Evolutionary conservation across 495 filamentous ascomycete species (phyloP), one percentile per base, ranked within the genome.

Genomic region (Hypoxylon subgilvum): DNA sequence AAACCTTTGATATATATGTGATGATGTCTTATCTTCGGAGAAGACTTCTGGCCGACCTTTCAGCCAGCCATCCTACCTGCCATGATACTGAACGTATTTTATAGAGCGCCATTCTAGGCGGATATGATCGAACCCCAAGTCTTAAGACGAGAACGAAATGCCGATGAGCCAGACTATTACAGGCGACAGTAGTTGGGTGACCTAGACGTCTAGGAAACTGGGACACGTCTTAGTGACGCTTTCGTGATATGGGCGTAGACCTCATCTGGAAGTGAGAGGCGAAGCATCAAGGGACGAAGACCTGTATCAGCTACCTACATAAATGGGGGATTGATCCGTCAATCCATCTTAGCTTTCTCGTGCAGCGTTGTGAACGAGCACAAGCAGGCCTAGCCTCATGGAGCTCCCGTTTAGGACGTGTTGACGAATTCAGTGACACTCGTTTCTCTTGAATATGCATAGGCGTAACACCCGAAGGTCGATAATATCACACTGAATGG

Each of bases 221-320:
- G 4, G 14, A 57, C 48, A 63, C 47, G 47, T 48, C 31, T 52
- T 19, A n/a, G 60, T 57, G 38, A 34, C 36, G 30, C 13, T n/a
- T 49, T 45, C 42, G 53, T 63, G 30, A 39, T 48, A 57, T 63
- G 36, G 2, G 4, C 19, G 27, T 13, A 53, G 48, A 17, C 60
- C 43, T 39, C 16, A 53, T 48, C 12, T 39, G 60, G 60, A 57
- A 63, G 53, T 16, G 53, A 53, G 14, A 63, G 52, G 48, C 60
- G 53, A 63, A 44, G 12, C 14, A 13, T 63, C 4, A 34, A 30
- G 13, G 19, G 9, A 36, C 17, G 19, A 13, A 39, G 17, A 42
- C 16, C 4, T 31, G 14, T 12, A 51, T 41, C 31, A 43, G n/a
- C 14, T 22, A 23, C 13, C 18, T 17, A 30, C 9, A 39, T 48